These are phyloP conservation scores for Gigaspora rosea DNA, from an alignment of 192 early-diverging fungal species.

Conservation along the genomic window DNA sequence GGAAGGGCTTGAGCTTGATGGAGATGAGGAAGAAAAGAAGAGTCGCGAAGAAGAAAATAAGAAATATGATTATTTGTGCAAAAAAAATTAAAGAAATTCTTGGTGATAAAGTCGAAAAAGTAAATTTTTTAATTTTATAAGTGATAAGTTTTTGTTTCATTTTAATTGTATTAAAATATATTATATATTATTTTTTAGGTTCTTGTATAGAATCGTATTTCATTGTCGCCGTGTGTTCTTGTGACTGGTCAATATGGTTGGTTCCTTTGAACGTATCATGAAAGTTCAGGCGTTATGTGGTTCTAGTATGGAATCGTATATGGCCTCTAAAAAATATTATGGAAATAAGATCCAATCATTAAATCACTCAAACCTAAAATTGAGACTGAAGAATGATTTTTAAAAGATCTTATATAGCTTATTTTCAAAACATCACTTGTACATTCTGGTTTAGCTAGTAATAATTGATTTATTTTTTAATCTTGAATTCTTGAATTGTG, in stretches of 20 bases:
- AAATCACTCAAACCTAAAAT: constrained; percentile 93
- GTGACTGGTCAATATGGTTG: constrained; percentile 99
- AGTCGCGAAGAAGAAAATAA: constrained; percentile 90
- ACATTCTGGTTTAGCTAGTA: too few relatives aligned
- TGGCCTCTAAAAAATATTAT: constrained; percentile 99
- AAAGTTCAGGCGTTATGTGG: constrained; percentile 99
- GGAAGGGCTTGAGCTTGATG: constrained; percentile 98
- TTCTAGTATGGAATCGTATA: constrained; percentile 97
- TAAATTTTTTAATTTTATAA: too few relatives aligned
- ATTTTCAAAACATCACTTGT: too few relatives aligned
- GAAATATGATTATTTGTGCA: too few relatives aligned
- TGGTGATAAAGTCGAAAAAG: too few relatives aligned
- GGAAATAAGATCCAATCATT: constrained; percentile 98
- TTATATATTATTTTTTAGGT: constrained; percentile 36
- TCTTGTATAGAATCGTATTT: constrained; percentile 89
- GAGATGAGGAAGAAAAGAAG: constrained; percentile 98
- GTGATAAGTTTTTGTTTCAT: too few relatives aligned
- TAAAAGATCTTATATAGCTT: constrained; percentile 93
- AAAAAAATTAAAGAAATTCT: too few relatives aligned
- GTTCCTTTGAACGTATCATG: too few relatives aligned
- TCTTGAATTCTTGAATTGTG: too few relatives aligned
- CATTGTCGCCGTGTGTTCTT: constrained; percentile 97
- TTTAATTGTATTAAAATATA: background rate
- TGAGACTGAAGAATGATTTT: constrained; percentile 94
- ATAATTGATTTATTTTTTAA: too few relatives aligned